Conservation (phyloP, 306 rosid genomes). For the Acacia confusa region DNA sequence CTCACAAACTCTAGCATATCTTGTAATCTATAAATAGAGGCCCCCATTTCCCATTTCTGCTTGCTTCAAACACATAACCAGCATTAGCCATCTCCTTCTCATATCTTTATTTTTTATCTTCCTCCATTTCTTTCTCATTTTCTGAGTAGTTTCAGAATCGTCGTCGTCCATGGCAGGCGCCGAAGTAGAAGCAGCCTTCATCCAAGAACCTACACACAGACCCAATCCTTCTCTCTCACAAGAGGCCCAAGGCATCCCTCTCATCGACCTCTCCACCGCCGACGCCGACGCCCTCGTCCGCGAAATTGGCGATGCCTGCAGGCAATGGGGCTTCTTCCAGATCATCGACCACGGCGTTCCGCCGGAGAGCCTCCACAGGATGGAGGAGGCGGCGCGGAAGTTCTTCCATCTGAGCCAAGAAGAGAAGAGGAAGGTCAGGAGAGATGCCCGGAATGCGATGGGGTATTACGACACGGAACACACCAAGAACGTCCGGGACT, state of each 20-base stretch:
- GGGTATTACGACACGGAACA: slow-evolving; percentile 52
- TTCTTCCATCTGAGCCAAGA: neutral
- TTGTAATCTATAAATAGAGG: too few species aligned
- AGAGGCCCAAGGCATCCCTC: slow-evolving; percentile 46
- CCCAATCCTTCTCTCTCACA: slow-evolving; percentile 38
- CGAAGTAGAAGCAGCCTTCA: slow-evolving; percentile 55
- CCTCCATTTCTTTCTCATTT: neutral
- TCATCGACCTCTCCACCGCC: slow-evolving; percentile 52
- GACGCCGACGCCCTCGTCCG: neutral
- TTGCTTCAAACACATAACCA: too few species aligned
- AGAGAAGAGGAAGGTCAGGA: slow-evolving; percentile 10
- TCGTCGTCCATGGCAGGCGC: slow-evolving; percentile 18
- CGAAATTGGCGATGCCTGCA: slow-evolving; percentile 36
- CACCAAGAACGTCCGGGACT: slow-evolving; percentile 61
- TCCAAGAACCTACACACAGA: slow-evolving; percentile 55
- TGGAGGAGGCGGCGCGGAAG: neutral
- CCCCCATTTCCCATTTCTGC: too few species aligned
- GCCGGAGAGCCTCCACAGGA: neutral
- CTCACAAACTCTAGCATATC: too few species aligned
- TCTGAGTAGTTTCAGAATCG: neutral
- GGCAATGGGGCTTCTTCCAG: slow-evolving; percentile 46
- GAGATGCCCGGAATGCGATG: neutral
- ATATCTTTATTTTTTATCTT: too few species aligned
- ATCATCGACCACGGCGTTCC: slow-evolving; percentile 2
- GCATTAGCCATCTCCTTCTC: neutral